Evolutionary conservation across 2,329 filamentous ascomycete genomes (phyloP), one percentile per base, ranked within the genome.

Genomic region (Xylaria polymorpha): DNA sequence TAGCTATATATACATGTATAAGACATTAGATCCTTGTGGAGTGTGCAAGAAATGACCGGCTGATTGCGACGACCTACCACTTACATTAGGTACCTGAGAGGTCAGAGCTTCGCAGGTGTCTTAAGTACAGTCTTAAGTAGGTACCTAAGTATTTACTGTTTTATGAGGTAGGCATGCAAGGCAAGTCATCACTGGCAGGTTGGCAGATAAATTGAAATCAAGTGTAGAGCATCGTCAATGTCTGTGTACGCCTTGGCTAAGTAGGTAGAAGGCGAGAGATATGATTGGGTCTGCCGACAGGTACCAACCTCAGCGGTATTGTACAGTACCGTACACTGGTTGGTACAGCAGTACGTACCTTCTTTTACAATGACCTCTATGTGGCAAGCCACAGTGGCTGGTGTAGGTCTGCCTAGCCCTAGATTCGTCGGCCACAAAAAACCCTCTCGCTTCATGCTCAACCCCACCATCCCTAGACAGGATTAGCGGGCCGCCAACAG

Each of bases 391-490:
- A 69, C 67, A 43, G 67, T 69, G 67, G 67, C 67, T 68, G 29
- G 20, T 18, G 39, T 77, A 77, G 76, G 76, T 77, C 56, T 73
- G 74, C 67, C 62, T 72, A 77, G 74, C 76, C 76, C 76, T 77
- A 77, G 73, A 66, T 56, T 62, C 51, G 29, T 20, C 72, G 76
- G 70, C 75, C 75, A 77, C 70, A 68, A 75, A 75, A 46, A 74
- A 61, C 70, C 68, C 70, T 71, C 69, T 77, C 75, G 74, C 75
- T 75, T 77, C 73, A 18, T 15, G 43, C 18, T n/a, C 20, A 60
- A 43, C 75, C 72, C 74, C 75, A 74, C 76, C 64, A 74, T 73
- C 41, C 74, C 73, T 14, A 32, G 70, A 58, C 1, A 25, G 66
- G 74, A 29, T 35, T 77, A 76, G 75, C 51, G 43, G n/a, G 4